A percentile compares a stretch with the other conserved stretches of the same genome.
Conservation (phyloP, 345 rosid species). For the Moricandia arvensis region DNA sequence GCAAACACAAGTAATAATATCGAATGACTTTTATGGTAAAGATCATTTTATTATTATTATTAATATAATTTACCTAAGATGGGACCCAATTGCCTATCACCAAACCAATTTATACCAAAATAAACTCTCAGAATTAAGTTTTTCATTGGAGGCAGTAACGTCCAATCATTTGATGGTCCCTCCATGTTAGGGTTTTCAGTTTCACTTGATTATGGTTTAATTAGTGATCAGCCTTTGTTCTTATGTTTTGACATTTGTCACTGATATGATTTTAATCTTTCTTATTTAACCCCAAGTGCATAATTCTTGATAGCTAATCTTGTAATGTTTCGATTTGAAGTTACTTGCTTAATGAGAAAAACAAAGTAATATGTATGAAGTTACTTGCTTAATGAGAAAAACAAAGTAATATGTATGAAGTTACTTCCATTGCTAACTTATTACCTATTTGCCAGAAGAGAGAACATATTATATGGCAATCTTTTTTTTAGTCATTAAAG, state of each 20-base stretch:
- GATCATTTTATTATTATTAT: neutral
- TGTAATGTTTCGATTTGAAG: neutral
- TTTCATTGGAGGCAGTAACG: neutral
- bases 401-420: neutral
- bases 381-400: neutral
- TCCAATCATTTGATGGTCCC: neutral
- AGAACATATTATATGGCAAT: neutral
- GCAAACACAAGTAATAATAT: slow-evolving; percentile 57
- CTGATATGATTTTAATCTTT: neutral
- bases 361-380: neutral
- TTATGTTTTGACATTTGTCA: neutral
- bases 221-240: neutral
- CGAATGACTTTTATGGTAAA: slow-evolving; percentile 51
- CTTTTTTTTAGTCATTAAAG: neutral
- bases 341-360: neutral
- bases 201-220: neutral
- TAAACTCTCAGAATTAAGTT: slow-evolving; percentile 7
- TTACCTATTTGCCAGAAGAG: neutral
- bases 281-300: neutral
- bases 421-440: neutral
- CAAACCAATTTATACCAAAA: slow-evolving; percentile 27
- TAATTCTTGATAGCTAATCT: neutral
- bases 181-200: neutral
- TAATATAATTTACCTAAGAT: slow-evolving; percentile 18
- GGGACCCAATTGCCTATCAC: slow-evolving; percentile 39